These are phyloP conservation scores for Scenedesmus sp. DNA, from an alignment of 163 green algal genomes.

Conservation along the genomic window DNA sequence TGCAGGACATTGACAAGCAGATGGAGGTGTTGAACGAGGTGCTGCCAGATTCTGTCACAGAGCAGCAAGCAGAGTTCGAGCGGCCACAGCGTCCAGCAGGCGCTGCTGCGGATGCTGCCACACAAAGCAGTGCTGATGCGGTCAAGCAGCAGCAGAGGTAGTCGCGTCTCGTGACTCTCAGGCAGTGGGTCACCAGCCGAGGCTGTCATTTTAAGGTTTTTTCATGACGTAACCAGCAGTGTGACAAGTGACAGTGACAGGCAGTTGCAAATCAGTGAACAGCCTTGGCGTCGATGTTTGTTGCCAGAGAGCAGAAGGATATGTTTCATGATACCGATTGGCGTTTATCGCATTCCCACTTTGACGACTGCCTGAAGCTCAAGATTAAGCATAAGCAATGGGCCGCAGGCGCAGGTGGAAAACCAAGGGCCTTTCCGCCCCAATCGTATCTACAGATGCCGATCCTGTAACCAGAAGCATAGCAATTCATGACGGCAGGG, in stretches of 20 bases:
- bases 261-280: not conserved
- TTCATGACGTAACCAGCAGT: not conserved
- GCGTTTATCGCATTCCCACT: not conserved
- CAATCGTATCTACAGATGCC: not conserved
- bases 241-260: conserved; percentile 3
- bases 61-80: conserved; percentile 40
- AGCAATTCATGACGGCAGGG: conserved; percentile 5
- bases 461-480: conserved; percentile 38
- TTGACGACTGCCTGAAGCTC: not conserved
- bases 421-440: not conserved
- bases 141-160: not conserved
- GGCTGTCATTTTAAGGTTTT: not conserved
- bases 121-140: not conserved
- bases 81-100: not conserved
- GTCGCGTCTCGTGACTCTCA: not conserved
- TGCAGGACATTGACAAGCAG: conserved; percentile 21
- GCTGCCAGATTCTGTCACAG: conserved; percentile 1
- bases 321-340: not conserved
- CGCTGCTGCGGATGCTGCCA: not conserved
- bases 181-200: not conserved
- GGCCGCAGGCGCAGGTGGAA: conserved; percentile 7
- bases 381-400: not conserved
- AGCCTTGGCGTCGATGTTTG: not conserved
- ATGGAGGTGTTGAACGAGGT: conserved; percentile 25
- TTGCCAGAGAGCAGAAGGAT: too few relatives aligned